Conservation (phyloP, 1,139 yeast species). For the Sugiyamaella novakii region DNA sequence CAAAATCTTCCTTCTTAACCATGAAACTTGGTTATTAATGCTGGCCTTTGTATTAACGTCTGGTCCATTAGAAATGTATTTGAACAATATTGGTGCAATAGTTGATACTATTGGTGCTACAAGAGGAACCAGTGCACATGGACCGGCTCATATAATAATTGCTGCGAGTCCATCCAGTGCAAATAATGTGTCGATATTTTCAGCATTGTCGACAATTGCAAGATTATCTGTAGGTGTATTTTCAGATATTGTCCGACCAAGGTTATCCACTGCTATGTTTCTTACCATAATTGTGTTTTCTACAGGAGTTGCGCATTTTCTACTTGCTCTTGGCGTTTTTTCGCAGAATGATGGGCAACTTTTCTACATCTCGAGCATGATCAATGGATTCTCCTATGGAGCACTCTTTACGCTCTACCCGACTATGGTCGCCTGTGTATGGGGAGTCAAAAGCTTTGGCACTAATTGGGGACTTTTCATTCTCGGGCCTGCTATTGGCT, state of each 20-base stretch:
- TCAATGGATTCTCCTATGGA: constrained; percentile 79
- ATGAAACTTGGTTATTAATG: constrained; percentile 65
- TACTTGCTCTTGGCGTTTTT: constrained; percentile 45
- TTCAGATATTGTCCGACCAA: constrained; percentile 52
- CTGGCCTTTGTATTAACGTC: constrained; percentile 65
- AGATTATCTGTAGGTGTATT: constrained; percentile 67
- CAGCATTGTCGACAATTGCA: constrained; percentile 60
- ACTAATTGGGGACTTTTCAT: constrained; percentile 92
- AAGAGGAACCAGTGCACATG: constrained; percentile 16
- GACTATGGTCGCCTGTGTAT: constrained; percentile 72
- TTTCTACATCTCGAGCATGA: constrained; percentile 47
- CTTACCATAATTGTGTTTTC: constrained; percentile 32
- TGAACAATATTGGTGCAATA: constrained; percentile 78
- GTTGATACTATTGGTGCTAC: constrained; percentile 36
- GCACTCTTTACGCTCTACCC: constrained; percentile 85
- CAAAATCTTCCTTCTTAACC: constrained; percentile 57
- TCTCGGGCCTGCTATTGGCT: constrained; percentile 89
- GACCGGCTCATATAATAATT: not conserved
- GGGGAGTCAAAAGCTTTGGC: constrained; percentile 92
- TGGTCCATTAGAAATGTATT: constrained; percentile 88
- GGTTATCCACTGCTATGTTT: constrained; percentile 37
- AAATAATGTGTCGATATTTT: constrained; percentile 56
- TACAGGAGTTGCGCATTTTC: constrained; percentile 35
- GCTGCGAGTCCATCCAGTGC: constrained; percentile 38
- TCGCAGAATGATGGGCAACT: constrained; percentile 35